Percentiles rank a stretch among this genome's conserved stretches.
Evolutionary conservation across 2,329 filamentous ascomycete species (phyloP).

Genomic region (Scedosporium aurantiacum): DNA sequence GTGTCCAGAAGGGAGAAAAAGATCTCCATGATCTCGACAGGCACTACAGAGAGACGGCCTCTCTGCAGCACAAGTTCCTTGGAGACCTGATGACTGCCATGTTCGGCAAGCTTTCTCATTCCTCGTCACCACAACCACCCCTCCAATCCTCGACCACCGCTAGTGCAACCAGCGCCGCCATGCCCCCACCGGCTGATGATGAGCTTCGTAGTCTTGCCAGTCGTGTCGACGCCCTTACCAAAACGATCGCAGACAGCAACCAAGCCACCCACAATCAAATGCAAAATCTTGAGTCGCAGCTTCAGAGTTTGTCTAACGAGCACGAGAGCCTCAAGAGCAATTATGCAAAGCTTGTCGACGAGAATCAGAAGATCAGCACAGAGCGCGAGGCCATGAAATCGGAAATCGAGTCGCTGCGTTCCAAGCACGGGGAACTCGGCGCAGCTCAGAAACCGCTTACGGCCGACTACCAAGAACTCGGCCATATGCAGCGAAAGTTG

Average conservation of each 20-base stretch:
- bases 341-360: constrained; percentile 3
- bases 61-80: background rate
- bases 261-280: background rate
- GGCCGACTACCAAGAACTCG: background rate
- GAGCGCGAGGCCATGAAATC: background rate
- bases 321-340: background rate
- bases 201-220: background rate
- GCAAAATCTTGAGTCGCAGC: background rate
- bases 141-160: background rate
- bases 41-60: background rate
- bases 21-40: background rate
- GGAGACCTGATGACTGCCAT: background rate
- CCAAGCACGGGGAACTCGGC: background rate
- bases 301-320: background rate
- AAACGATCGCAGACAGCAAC: background rate
- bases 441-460: background rate
- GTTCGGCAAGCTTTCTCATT: background rate
- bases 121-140: background rate
- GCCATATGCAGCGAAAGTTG: background rate
- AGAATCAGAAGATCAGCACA: background rate
- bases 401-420: background rate
- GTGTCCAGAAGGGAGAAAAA: background rate
- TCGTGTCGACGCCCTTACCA: background rate
- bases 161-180: background rate
- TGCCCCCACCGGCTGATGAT: background rate